These are phyloP conservation scores for Candida ficus DNA, from an alignment of 805 yeast species.

Conservation along the genomic window DNA sequence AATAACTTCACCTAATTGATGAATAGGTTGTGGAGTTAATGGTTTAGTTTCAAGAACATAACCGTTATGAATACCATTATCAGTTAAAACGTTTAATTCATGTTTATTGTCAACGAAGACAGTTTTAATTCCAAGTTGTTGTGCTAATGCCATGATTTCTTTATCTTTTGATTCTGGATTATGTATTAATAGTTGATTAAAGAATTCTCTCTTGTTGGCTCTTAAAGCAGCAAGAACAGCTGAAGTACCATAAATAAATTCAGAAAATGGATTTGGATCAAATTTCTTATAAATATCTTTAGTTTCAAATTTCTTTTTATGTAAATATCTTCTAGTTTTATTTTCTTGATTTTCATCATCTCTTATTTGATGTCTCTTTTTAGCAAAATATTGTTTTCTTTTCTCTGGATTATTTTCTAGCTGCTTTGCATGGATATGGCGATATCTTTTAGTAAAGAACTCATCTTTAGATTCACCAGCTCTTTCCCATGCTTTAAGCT, in stretches of 20 bases:
- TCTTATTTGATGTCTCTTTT: constrained; percentile 14
- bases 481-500: constrained; percentile 61
- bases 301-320: constrained; percentile 13
- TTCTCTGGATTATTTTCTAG: constrained; percentile 14
- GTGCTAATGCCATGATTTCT: constrained; percentile 44
- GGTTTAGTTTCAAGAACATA: constrained; percentile 65
- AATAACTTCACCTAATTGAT: constrained; percentile 19
- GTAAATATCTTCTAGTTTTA: constrained; percentile 13
- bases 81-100: constrained; percentile 54
- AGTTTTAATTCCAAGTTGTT: constrained; percentile 23
- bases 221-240: constrained; percentile 67
- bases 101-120: constrained; percentile 26
- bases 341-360: constrained; percentile 4
- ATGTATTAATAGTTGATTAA: constrained; percentile 46
- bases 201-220: constrained; percentile 48
- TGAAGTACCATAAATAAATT: constrained; percentile 72
- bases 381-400: constrained; percentile 18
- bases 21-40: constrained; percentile 30
- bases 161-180: constrained; percentile 30
- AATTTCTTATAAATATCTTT: constrained; percentile 21
- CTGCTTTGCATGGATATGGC: constrained; percentile 55
- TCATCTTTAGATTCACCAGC: constrained; percentile 56
- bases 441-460: constrained; percentile 57
- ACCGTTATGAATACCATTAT: constrained; percentile 77
- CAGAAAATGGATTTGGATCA: constrained; percentile 45